A percentile compares a stretch with the other conserved stretches of the same genome.
phyloP scores from a whole-genome alignment of 805 yeast species.

The Pichia insulana region DNA sequence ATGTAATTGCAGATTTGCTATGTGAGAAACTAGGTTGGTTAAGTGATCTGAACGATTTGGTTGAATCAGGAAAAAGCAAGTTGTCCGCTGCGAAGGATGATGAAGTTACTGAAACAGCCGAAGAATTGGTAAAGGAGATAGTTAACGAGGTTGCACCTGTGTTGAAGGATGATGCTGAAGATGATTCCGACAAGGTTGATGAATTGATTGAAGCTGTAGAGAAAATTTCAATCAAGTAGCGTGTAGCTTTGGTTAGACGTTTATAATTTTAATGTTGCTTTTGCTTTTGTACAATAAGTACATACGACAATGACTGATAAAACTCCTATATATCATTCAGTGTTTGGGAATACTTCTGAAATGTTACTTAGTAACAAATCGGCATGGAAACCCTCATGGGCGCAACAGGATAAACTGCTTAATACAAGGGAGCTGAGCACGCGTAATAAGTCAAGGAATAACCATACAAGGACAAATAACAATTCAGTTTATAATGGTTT shows the following conservation, averaged over 20 bases:
- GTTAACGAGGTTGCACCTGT: background rate
- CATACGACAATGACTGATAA: too few relatives aligned
- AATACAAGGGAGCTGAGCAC: background rate
- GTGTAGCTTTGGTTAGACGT: too few relatives aligned
- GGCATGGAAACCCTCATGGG: slow-evolving; percentile 5
- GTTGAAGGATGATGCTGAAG: background rate
- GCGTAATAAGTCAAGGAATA: background rate
- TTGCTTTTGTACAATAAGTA: too few relatives aligned
- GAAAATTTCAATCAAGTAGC: slow-evolving; percentile 5
- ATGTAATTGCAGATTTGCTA: slow-evolving; percentile 47
- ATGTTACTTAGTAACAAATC: slow-evolving; percentile 1
- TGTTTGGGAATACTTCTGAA: slow-evolving; percentile 1
- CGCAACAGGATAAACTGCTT: background rate
- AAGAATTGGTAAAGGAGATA: slow-evolving; percentile 1
- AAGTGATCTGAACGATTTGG: slow-evolving; percentile 39
- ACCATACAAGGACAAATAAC: background rate
- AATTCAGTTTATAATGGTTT: slow-evolving; percentile 1
- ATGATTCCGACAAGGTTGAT: slow-evolving; percentile 1
- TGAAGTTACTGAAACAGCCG: slow-evolving; percentile 9
- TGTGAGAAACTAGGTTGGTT: slow-evolving; percentile 58
- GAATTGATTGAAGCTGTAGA: slow-evolving; percentile 8
- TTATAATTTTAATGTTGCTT: too few relatives aligned
- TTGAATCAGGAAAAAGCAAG: slow-evolving; percentile 21
- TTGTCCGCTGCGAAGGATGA: background rate
- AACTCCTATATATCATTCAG: slow-evolving; percentile 3